Conservation (phyloP, 768 basidiomycete species). For the Collybia sp. region DNA sequence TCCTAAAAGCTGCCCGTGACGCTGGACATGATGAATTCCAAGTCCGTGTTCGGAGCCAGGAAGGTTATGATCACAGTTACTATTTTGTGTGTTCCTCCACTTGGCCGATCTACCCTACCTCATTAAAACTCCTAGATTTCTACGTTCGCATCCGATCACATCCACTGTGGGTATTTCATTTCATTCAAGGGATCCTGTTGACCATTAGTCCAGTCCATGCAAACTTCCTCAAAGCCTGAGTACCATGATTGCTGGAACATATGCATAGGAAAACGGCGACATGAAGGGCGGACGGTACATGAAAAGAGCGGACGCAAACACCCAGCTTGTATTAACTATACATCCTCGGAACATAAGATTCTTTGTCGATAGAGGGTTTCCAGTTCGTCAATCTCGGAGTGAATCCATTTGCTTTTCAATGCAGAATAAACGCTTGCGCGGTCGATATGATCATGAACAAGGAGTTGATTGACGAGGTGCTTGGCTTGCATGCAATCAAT, state of each 20-base stretch:
- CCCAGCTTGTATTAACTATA: no score
- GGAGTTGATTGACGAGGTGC: conserved; percentile 52
- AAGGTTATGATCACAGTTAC: conserved; percentile 87
- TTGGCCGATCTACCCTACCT: background rate
- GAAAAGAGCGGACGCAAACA: background rate
- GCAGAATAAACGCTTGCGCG: conserved; percentile 65
- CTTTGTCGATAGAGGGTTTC: conserved; percentile 56
- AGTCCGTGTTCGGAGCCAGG: conserved; percentile 75
- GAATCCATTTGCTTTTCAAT: conserved; percentile 64
- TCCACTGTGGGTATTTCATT: conserved; percentile 62
- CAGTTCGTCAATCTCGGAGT: conserved; percentile 54
- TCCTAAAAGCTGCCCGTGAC: conserved; percentile 72
- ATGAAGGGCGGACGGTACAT: conserved; percentile 2
- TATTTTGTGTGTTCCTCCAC: conserved; percentile 56
- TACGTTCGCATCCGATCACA: conserved; percentile 85
- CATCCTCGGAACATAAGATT: conserved; percentile 23
- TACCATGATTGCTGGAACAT: background rate
- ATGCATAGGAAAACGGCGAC: conserved; percentile 5
- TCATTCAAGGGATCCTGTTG: conserved; percentile 4
- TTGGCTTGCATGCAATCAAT: conserved; percentile 36
- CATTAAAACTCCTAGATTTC: conserved; percentile 56
- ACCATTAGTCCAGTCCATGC: conserved; percentile 66
- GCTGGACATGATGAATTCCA: conserved; percentile 69
- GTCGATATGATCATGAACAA: conserved; percentile 48
- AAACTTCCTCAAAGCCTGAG: conserved; percentile 74